These are phyloP conservation scores for Monilinia fructigena DNA, from an alignment of 2,329 filamentous ascomycete species.

Conservation along the genomic window DNA sequence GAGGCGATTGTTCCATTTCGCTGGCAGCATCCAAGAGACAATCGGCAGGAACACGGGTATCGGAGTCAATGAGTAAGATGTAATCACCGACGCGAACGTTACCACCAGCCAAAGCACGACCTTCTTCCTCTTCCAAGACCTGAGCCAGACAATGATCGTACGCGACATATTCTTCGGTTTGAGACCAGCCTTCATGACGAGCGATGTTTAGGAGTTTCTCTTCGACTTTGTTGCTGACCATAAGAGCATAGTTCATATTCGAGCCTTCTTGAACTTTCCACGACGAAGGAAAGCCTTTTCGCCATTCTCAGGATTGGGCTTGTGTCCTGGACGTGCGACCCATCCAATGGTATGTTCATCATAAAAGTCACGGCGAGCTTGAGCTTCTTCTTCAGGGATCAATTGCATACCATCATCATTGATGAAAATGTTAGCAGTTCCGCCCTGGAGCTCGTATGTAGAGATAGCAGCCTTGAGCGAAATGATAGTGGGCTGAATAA, in stretches of 20 bases:
- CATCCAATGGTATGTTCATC: conserved; percentile 68
- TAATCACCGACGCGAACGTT: conserved; percentile 86
- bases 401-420: conserved; percentile 75
- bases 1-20: conserved; percentile 77
- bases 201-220: conserved; percentile 12
- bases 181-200: conserved; percentile 54
- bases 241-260: conserved; percentile 44
- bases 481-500: conserved; percentile 74
- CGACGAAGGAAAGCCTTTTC: conserved; percentile 45
- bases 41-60: conserved; percentile 74
- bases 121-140: conserved; percentile 61
- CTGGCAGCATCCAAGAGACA: conserved; percentile 77
- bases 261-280: conserved; percentile 59
- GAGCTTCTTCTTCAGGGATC: conserved; percentile 59
- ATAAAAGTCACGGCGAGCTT: conserved; percentile 65
- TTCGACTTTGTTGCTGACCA: conserved; percentile 44
- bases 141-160: conserved; percentile 66
- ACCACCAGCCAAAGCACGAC: conserved; percentile 76
- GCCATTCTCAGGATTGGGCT: conserved; percentile 35
- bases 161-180: conserved; percentile 64
- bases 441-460: conserved; percentile 73
- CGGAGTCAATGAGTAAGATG: conserved; percentile 75
- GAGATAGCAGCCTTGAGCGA: conserved; percentile 77
- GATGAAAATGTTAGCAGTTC: conserved; percentile 73
- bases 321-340: conserved; percentile 49